Evolutionary conservation across 768 basidiomycete genomes (phyloP).

Genomic region (Russula sp.): DNA sequence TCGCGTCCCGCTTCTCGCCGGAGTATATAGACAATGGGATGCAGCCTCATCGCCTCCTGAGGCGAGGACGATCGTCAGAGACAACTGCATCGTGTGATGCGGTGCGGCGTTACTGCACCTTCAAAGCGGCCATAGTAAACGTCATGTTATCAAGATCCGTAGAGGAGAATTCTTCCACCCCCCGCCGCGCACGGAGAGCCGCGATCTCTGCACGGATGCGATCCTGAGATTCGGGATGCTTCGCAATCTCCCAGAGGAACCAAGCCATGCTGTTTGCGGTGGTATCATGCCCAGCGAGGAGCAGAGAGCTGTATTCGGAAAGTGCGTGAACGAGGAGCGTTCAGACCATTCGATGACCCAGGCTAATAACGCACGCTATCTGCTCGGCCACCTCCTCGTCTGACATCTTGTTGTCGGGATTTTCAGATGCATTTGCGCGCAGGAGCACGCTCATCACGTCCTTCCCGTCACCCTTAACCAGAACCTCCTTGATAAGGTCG

Average conservation of each 20-base stretch:
- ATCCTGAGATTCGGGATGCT: conserved; percentile 18
- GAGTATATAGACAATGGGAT: conserved; percentile 17
- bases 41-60: conserved; percentile 22
- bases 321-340: not conserved
- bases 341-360: not conserved
- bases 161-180: not conserved
- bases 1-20: conserved; percentile 14
- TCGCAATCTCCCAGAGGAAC: conserved; percentile 23
- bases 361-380: conserved; percentile 14
- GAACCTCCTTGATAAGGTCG: conserved; percentile 7
- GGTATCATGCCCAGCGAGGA: conserved; percentile 23
- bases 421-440: conserved; percentile 18
- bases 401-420: conserved; percentile 2
- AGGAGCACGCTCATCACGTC: conserved; percentile 22
- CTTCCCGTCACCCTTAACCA: conserved; percentile 11
- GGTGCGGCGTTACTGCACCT: conserved; percentile 1
- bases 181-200: conserved; percentile 4
- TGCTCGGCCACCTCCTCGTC: conserved; percentile 11
- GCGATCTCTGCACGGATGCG: conserved; percentile 20
- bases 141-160: conserved; percentile 18
- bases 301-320: conserved; percentile 3
- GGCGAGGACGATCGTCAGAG: not conserved
- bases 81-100: not conserved
- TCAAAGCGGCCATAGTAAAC: conserved; percentile 20
- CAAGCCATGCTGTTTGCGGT: conserved; percentile 16